Evolutionary conservation across 2,329 filamentous ascomycete species (phyloP), one percentile per base, ranked within the genome.

Genomic region (Neonectria punicea): DNA sequence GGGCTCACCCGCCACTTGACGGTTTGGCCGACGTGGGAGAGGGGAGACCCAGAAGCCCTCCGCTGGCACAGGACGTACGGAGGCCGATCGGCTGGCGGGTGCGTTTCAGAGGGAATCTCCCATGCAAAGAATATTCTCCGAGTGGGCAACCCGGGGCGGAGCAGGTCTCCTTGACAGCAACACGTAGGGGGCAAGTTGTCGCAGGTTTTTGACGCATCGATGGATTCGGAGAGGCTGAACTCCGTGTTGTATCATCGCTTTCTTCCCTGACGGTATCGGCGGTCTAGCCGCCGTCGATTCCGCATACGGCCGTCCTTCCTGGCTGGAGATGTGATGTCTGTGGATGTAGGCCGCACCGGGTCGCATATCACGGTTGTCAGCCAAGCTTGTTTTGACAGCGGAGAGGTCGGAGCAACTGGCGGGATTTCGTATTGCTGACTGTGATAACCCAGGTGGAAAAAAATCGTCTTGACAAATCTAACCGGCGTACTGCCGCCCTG

Each of bases 21-120:
- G 36, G 39, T 36, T 54, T 47, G 41, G 30, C 59, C 50, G 44
- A 65, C 49, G 36, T 44, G 61, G 25, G 41, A 61, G 49, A 16
- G 25, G 16, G 16, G 22, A 32, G 30, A 25, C 53, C 41, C n/a
- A 18, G 16, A 8, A 8, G 14, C 6, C 30, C 49, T 51, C 28
- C 49, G 49, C 49, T 34, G 34, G n/a, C 30, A 18, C 30, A 36
- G 28, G 30, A 36, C 49, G 25, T 44, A 53, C 34, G 54, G 53
- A 53, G 20, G 30, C 56, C 61, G 61, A 61, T 62, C 66, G 53
- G 46, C 57, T 55, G 58, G 62, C 61, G 56, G 61, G 49, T 55
- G 47, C 61, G 71, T 69, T 72, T 70, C 66, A 63, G 56, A 53
- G 50, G 53, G 32, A 43, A 47, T 67, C 53, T 61, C 57, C 54